Evolutionary conservation across 345 rosid genomes (phyloP), one percentile per base, ranked within the genome.

Genomic region (Triadica sebifera): DNA sequence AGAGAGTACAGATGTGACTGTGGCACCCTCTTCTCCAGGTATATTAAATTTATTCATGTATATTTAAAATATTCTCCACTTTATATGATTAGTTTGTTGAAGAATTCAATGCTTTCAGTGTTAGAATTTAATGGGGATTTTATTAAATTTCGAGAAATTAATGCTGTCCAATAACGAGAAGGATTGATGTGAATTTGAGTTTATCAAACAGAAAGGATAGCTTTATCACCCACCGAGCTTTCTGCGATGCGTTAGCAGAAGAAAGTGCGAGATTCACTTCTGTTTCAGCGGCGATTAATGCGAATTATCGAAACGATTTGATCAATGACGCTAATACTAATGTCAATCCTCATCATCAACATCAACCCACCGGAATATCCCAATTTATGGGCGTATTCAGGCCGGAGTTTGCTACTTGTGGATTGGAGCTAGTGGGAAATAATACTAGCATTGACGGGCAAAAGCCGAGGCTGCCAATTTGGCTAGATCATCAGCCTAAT

Each of bases 21-120:
- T 53, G 89, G 89, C 47, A 86, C 89, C 17, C 85, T 86, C 78
- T 86, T 86, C 73, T 86, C 89, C 74, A 78, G 89, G 89, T 86
- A 79, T n/a, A 38, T 7, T 8, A 3, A 24, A 74, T 24, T 19
- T 68, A 29, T 29, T 29, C 34, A 29, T 29, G 34, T 29, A 19
- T 19, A 19, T 55, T 53, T 15, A 25, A 45, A 29, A 49, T 19
- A 52, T 68, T 45, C 69, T 61, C 52, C 39, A 53, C 71, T 80
- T 68, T 72, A 12, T 49, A 73, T 77, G 78, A 81, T 77, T 74
- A 58, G 64, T 74, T 77, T 73, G 70, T 68, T 34, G 34, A 29
- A 1, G 34, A 29, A 29, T 29, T 29, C 2, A 29, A 29, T 29
- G 34, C 34, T 29, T 29, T 29, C 34, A 29, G 34, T 29, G 34